These are phyloP conservation scores for Lippia alba DNA, from an alignment of 305 asterid genomes.

Conservation along the genomic window DNA sequence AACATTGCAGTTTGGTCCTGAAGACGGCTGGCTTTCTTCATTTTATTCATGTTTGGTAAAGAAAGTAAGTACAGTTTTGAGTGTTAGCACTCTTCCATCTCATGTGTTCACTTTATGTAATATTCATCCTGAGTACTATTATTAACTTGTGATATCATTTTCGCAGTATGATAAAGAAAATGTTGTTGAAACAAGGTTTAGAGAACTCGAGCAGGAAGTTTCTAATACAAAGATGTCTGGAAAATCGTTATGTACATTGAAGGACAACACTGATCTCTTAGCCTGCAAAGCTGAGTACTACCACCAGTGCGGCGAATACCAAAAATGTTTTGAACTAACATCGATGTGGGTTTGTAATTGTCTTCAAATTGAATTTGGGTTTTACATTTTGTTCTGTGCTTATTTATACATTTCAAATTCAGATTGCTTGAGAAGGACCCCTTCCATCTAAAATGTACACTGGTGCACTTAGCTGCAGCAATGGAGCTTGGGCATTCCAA, in stretches of 20 bases:
- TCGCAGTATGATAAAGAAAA: conserved; percentile 87
- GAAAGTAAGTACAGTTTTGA: conserved; percentile 62
- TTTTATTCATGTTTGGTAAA: conserved; percentile 92
- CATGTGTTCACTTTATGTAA: conserved; percentile 18
- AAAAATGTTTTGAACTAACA: conserved; percentile 92
- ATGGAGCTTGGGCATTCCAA: conserved; percentile 99
- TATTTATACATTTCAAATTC: conserved; percentile 43
- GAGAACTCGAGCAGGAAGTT: conserved; percentile 82
- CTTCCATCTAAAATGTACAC: conserved; percentile 89
- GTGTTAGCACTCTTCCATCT: conserved; percentile 23
- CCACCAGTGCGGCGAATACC: conserved; percentile 97
- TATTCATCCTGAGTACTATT: conserved; percentile 31
- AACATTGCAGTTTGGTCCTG: conserved; percentile 77
- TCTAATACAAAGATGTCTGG: conserved; percentile 52
- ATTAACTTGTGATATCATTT: conserved; percentile 30
- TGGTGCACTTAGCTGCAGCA: conserved; percentile 97
- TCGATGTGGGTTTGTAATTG: conserved; percentile 67
- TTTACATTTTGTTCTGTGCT: conserved; percentile 26
- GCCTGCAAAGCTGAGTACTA: conserved; percentile 99
- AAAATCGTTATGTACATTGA: conserved; percentile 73
- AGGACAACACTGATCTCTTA: conserved; percentile 91
- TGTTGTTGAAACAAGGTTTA: conserved; percentile 83
- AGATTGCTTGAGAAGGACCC: conserved; percentile 99
- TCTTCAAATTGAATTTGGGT: conserved; percentile 21
- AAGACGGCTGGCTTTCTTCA: conserved; percentile 96